Conservation (phyloP, 306 rosid genomes). For the Pterocarpus santalinus region DNA sequence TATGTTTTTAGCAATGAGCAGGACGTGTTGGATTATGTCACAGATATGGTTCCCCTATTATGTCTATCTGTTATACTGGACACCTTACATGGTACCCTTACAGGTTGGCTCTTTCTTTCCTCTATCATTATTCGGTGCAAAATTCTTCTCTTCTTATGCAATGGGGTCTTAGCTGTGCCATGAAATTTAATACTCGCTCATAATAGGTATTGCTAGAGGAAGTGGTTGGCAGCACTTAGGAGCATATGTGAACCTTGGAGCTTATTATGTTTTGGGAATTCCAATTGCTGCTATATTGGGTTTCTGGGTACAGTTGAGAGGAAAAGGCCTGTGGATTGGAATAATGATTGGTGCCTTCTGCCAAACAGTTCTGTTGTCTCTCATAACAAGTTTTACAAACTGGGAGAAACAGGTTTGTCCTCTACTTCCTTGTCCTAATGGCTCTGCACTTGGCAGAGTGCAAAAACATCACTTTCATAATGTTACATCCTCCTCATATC, state of each 20-base stretch:
- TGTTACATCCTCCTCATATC: background rate
- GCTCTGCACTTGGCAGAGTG: background rate
- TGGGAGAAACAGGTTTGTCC: constrained; percentile 75
- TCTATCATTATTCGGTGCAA: constrained; percentile 13
- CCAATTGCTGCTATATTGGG: constrained; percentile 68
- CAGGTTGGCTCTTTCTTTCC: constrained; percentile 55
- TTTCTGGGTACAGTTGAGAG: constrained; percentile 62
- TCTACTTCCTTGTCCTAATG: constrained; percentile 23
- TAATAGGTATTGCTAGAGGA: constrained; percentile 75
- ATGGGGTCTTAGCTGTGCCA: background rate
- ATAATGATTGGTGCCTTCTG: constrained; percentile 62
- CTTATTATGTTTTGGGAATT: constrained; percentile 75
- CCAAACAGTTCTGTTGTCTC: constrained; percentile 56
- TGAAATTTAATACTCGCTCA: constrained; percentile 22
- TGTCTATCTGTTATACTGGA: constrained; percentile 62
- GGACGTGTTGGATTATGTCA: constrained; percentile 71
- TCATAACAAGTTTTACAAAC: constrained; percentile 58
- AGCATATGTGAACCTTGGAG: constrained; percentile 76
- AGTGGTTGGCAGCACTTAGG: constrained; percentile 84
- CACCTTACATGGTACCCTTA: constrained; percentile 64
- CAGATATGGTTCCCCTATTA: constrained; percentile 67
- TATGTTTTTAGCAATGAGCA: constrained; percentile 71
- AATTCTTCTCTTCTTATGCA: constrained; percentile 6
- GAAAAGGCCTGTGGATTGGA: constrained; percentile 82
- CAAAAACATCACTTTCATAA: background rate